Evolutionary conservation across 805 yeast genomes (phyloP).

Genomic region (Starmerella potacharoeniae): DNA sequence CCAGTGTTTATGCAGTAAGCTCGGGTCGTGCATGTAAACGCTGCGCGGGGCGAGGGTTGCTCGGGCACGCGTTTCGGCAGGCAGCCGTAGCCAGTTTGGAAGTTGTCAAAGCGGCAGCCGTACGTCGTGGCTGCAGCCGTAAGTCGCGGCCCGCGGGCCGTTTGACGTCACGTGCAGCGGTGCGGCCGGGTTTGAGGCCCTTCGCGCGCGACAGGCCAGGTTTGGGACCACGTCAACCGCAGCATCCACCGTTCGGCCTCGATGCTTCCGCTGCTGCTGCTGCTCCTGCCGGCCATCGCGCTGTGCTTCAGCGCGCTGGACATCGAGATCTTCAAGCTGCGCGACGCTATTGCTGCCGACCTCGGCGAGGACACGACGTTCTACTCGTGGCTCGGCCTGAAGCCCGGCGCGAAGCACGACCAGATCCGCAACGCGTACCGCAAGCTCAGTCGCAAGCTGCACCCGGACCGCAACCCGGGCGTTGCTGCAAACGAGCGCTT

Average conservation of each 20-base stretch:
- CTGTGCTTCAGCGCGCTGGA: conserved; percentile 51
- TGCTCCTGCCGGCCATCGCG: conserved; percentile 18
- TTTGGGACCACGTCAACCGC: neutral
- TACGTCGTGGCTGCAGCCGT: neutral
- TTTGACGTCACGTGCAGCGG: too few relatives aligned
- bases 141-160: neutral
- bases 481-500: conserved; percentile 54
- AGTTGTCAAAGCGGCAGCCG: neutral
- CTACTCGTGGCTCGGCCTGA: conserved; percentile 45
- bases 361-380: conserved; percentile 52
- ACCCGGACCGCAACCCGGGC: conserved; percentile 67
- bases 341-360: conserved; percentile 50
- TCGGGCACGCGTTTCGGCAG: neutral
- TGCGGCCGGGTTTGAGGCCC: too few relatives aligned
- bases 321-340: conserved; percentile 66
- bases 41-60: neutral
- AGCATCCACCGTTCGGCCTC: neutral
- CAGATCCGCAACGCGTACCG: conserved; percentile 40
- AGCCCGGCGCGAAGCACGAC: conserved; percentile 20
- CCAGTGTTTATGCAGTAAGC: neutral
- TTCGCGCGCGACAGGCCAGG: too few relatives aligned
- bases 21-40: neutral
- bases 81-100: neutral
- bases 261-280: conserved; percentile 1
- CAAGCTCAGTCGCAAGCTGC: conserved; percentile 57